phyloP scores from a whole-genome alignment of 2,329 filamentous ascomycete species.

The Parasarocladium wereldwijsianum region DNA sequence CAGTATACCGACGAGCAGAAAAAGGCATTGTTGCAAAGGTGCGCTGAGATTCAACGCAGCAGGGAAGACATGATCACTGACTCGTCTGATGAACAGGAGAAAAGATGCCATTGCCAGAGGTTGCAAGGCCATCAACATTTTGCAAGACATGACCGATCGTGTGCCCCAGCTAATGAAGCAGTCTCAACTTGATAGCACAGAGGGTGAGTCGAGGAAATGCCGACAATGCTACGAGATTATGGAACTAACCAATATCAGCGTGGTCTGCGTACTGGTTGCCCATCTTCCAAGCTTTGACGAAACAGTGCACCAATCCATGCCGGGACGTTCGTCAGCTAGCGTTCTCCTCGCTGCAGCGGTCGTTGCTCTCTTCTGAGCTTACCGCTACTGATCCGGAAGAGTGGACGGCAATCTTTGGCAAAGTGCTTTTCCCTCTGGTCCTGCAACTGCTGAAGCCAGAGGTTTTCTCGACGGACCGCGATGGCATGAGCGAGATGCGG shows the following conservation, averaged over 20 bases:
- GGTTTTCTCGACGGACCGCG: constrained; percentile 77
- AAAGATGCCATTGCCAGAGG: constrained; percentile 55
- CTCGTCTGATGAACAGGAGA: constrained; percentile 10
- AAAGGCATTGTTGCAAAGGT: constrained; percentile 14
- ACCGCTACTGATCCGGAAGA: constrained; percentile 73
- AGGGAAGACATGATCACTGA: too few species aligned
- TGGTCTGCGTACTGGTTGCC: constrained; percentile 98
- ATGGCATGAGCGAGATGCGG: constrained; percentile 90
- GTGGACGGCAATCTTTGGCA: constrained; percentile 89
- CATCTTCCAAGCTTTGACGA: constrained; percentile 76
- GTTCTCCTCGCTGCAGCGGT: constrained; percentile 71
- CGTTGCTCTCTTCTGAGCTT: constrained; percentile 71
- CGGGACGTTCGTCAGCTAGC: constrained; percentile 84
- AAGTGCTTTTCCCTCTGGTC: constrained; percentile 88
- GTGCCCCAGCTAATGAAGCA: constrained; percentile 82
- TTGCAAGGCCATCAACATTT: constrained; percentile 64
- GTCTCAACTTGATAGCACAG: constrained; percentile 76
- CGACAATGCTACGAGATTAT: neutral
- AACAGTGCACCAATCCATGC: constrained; percentile 87
- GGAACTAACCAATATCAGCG: constrained; percentile 32
- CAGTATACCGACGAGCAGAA: constrained; percentile 17
- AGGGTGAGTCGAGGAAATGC: constrained; percentile 40
- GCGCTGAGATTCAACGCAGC: constrained; percentile 4
- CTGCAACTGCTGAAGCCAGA: constrained; percentile 81
- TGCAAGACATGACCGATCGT: constrained; percentile 67